Evolutionary conservation across 257 asterid genomes (phyloP).

Genomic region (Agastache rugosa): DNA sequence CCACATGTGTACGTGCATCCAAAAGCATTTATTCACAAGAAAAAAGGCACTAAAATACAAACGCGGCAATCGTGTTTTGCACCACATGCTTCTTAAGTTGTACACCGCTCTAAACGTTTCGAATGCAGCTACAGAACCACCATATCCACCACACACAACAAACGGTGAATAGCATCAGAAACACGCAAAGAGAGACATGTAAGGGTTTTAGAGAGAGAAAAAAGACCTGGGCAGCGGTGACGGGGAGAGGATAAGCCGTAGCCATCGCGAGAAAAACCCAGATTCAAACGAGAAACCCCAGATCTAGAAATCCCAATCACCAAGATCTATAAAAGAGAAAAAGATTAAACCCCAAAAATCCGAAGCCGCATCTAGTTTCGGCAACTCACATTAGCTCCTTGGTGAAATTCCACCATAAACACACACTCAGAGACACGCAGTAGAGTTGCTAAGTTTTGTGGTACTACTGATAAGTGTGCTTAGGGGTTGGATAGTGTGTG

Average conservation of each 20-base stretch:
- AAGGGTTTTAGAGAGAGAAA: slow-evolving; percentile 29
- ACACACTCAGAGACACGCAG: neutral
- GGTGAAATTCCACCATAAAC: slow-evolving; percentile 28
- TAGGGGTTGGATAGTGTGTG: slow-evolving; percentile 35
- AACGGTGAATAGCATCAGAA: neutral
- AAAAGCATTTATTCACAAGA: neutral
- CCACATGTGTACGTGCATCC: slow-evolving; percentile 9
- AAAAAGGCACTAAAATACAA: slow-evolving; percentile 18
- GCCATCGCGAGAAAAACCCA: slow-evolving; percentile 58
- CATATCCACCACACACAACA: slow-evolving; percentile 29
- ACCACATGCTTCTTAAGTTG: slow-evolving; percentile 31
- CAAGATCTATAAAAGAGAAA: slow-evolving; percentile 51
- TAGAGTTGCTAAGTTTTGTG: slow-evolving; percentile 6
- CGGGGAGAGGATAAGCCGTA: slow-evolving; percentile 73
- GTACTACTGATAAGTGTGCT: slow-evolving; percentile 36
- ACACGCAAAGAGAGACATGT: slow-evolving; percentile 6
- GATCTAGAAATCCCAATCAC: slow-evolving; percentile 61
- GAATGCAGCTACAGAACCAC: slow-evolving; percentile 34
- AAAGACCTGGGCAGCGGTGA: slow-evolving; percentile 85
- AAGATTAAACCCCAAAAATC: slow-evolving; percentile 15
- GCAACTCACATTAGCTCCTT: slow-evolving; percentile 43
- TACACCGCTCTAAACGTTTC: slow-evolving; percentile 12
- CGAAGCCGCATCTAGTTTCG: slow-evolving; percentile 36
- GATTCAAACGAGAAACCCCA: slow-evolving; percentile 53
- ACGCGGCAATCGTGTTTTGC: slow-evolving; percentile 10